These are phyloP conservation scores for Fusarium nurragi DNA, from an alignment of 2,329 filamentous ascomycete species.

Conservation along the genomic window DNA sequence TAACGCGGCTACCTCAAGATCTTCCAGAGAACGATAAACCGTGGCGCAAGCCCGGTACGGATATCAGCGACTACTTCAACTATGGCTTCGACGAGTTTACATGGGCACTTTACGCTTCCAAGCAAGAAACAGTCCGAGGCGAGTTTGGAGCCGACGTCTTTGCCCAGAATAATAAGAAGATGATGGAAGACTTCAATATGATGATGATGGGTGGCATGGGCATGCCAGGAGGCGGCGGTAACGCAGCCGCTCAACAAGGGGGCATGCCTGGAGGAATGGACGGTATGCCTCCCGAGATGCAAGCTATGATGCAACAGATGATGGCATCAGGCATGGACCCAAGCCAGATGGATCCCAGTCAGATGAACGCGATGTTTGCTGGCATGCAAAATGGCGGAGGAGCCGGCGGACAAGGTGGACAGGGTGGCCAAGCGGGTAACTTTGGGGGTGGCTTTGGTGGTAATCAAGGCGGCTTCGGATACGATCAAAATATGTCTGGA, in stretches of 20 bases:
- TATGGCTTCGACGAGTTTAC: conserved; percentile 99
- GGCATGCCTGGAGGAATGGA: conserved; percentile 66
- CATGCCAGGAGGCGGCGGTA: conserved; percentile 52
- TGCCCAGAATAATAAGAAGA: conserved; percentile 77
- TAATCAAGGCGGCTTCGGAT: conserved; percentile 62
- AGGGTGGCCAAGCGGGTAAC: conserved; percentile 61
- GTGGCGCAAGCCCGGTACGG: conserved; percentile 93
- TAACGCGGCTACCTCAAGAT: conserved; percentile 54
- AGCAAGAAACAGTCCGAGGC: conserved; percentile 81
- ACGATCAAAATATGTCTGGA: conserved; percentile 59
- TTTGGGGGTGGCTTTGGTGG: conserved; percentile 65
- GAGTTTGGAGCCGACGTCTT: conserved; percentile 76
- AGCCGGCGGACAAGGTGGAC: conserved; percentile 52
- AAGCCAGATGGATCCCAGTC: conserved; percentile 70
- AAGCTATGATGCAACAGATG: conserved; percentile 76
- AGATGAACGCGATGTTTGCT: conserved; percentile 68
- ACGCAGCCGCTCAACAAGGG: conserved; percentile 45
- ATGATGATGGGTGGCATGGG: conserved; percentile 72
- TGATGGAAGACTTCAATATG: conserved; percentile 73
- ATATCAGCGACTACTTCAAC: conserved; percentile 98
- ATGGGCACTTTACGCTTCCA: conserved; percentile 92
- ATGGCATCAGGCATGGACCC: conserved; percentile 72
- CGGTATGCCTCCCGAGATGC: conserved; percentile 72
- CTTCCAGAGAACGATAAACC: conserved; percentile 87
- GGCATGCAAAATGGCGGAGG: conserved; percentile 62